Evolutionary conservation across 2,329 filamentous ascomycete species (phyloP).

Genomic region (Zymoseptoria tritici): DNA sequence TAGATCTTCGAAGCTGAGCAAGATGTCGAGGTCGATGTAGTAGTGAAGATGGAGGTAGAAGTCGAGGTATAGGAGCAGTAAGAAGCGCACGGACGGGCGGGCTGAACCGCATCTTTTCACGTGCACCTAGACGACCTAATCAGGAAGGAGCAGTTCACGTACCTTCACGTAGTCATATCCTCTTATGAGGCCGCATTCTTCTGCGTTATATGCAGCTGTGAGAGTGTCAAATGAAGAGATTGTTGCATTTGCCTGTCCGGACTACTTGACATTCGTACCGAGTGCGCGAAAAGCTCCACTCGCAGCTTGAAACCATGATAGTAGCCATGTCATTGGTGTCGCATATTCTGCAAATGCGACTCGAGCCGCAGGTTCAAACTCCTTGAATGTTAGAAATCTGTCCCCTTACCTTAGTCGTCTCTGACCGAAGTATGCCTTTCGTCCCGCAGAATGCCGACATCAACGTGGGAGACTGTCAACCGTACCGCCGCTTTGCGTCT

Average conservation of each 20-base stretch:
- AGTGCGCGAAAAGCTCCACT: background rate
- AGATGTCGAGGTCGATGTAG: background rate
- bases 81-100: background rate
- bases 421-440: background rate
- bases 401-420: background rate
- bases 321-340: background rate
- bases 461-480: background rate
- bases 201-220: background rate
- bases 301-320: background rate
- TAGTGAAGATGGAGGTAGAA: background rate
- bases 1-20: background rate
- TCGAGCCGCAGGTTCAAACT: background rate
- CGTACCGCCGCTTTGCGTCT: background rate
- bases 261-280: background rate
- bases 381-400: background rate
- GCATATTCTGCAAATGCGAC: background rate
- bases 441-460: background rate
- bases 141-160: background rate
- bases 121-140: background rate
- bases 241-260: background rate
- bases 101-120: background rate
- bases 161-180: background rate
- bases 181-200: background rate
- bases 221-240: background rate
- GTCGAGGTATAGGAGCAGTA: background rate